Conservation (phyloP, 805 yeast genomes). For the Saccharomyces paradoxus region DNA sequence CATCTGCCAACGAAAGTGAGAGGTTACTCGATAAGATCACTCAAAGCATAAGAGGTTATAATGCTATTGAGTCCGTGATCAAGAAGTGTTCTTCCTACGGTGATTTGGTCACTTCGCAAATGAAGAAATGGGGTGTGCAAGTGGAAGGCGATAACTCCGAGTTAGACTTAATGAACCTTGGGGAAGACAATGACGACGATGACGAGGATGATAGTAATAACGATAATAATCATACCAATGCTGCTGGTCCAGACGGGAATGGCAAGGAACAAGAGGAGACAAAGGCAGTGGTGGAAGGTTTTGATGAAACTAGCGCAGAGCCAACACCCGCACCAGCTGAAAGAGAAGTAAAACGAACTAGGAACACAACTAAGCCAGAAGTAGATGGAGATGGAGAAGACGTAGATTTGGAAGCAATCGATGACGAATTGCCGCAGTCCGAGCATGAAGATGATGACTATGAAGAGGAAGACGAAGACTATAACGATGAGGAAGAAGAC, state of each 20-base stretch:
- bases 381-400: background rate
- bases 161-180: constrained; percentile 25
- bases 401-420: constrained; percentile 1
- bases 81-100: constrained; percentile 77
- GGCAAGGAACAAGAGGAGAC: constrained; percentile 4
- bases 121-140: constrained; percentile 82
- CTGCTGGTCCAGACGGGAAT: constrained; percentile 1
- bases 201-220: constrained; percentile 4
- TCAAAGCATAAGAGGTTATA: constrained; percentile 73
- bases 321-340: constrained; percentile 13
- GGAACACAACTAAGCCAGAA: background rate
- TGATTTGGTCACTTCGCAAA: constrained; percentile 56
- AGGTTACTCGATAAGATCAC: constrained; percentile 63
- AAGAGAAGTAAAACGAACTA: background rate
- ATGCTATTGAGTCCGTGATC: constrained; percentile 89
- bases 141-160: constrained; percentile 42
- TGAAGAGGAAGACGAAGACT: constrained; percentile 29
- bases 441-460: constrained; percentile 27
- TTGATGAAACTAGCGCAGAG: constrained; percentile 23
- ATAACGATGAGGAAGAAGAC: constrained; percentile 23
- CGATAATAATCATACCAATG: constrained; percentile 11
- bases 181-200: constrained; percentile 26
- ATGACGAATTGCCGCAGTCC: constrained; percentile 3
- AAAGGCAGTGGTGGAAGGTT: constrained; percentile 22
- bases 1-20: constrained; percentile 57